A percentile compares a stretch with the other conserved stretches of the same genome.
Evolutionary conservation across 176 grass and related monocot species (phyloP).

Genomic region (Eleusine indica): DNA sequence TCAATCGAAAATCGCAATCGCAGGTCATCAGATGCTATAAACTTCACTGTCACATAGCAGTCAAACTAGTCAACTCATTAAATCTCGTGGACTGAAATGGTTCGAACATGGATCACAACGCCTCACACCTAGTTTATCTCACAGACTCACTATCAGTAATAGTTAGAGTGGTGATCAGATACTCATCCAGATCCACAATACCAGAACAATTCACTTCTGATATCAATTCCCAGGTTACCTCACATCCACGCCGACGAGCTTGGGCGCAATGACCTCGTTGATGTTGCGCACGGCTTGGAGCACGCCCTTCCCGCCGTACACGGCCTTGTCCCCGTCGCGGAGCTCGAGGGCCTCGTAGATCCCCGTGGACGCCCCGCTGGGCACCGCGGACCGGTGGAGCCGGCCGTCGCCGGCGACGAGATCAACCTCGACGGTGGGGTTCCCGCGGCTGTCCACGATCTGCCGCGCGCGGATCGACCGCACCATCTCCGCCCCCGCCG

Average conservation of each 20-base stretch:
- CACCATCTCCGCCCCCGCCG: conserved; percentile 41
- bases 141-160: not conserved
- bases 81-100: not conserved
- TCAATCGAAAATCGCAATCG: not conserved
- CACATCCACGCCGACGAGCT: conserved; percentile 84
- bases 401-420: conserved; percentile 63
- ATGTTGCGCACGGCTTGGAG: conserved; percentile 85
- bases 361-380: conserved; percentile 91
- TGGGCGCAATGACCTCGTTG: conserved; percentile 82
- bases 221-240: conserved; percentile 49
- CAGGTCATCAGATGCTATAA: not conserved
- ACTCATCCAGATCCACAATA: conserved; percentile 1
- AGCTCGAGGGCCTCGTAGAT: conserved; percentile 98
- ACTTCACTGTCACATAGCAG: not conserved
- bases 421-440: conserved; percentile 97
- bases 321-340: conserved; percentile 76
- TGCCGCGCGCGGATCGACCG: conserved; percentile 86
- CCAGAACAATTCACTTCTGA: not conserved
- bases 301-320: conserved; percentile 94
- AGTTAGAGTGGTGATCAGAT: not conserved
- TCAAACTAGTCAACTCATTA: conserved; percentile 2
- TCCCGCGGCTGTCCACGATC: conserved; percentile 96
- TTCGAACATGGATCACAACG: conserved; percentile 23
- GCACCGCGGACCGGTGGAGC: conserved; percentile 85
- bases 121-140: not conserved